Percentiles rank a stretch among this genome's conserved stretches.
Evolutionary conservation across 2,329 filamentous ascomycete genomes (phyloP).

Genomic region (Colletotrichum chrysophilum): DNA sequence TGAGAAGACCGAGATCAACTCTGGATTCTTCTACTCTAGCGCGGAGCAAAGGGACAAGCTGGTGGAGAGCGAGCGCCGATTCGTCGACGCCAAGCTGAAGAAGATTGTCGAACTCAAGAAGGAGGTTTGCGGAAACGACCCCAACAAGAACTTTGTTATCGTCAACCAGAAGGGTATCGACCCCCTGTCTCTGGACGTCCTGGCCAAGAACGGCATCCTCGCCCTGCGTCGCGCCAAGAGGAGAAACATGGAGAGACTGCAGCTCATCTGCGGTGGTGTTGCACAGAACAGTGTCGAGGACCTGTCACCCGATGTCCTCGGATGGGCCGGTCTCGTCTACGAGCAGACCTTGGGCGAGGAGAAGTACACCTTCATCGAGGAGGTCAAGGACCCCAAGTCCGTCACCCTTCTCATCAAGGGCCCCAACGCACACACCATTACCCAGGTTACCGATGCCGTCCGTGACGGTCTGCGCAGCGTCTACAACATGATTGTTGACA

Average conservation of each 20-base stretch:
- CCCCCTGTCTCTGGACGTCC: slow-evolving; percentile 90
- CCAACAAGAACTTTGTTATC: slow-evolving; percentile 94
- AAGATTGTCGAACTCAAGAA: slow-evolving; percentile 99
- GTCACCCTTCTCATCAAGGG: slow-evolving; percentile 98
- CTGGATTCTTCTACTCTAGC: slow-evolving; percentile 96
- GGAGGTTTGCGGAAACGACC: slow-evolving; percentile 91
- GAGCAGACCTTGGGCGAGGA: slow-evolving; percentile 98
- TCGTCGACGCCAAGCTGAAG: slow-evolving; percentile 94
- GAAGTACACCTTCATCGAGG: slow-evolving; percentile 98
- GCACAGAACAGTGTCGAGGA: slow-evolving; percentile 98
- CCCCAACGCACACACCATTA: slow-evolving; percentile 94
- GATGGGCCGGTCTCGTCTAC: slow-evolving; percentile 96
- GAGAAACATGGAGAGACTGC: slow-evolving; percentile 98
- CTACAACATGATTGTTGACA: slow-evolving; percentile 99
- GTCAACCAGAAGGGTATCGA: slow-evolving; percentile 99
- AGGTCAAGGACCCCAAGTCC: slow-evolving; percentile 98
- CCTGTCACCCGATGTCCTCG: slow-evolving; percentile 83
- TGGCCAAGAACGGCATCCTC: slow-evolving; percentile 98
- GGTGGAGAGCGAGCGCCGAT: slow-evolving; percentile 94
- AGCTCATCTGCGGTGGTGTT: slow-evolving; percentile 89
- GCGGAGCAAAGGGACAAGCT: slow-evolving; percentile 97
- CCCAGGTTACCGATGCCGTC: slow-evolving; percentile 95
- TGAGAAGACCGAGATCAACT: slow-evolving; percentile 99
- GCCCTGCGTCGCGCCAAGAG: slow-evolving; percentile 94
- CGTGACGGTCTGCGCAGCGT: slow-evolving; percentile 94